These are phyloP conservation scores for Mycena rebaudengoi DNA, from an alignment of 768 basidiomycete species.

Conservation along the genomic window DNA sequence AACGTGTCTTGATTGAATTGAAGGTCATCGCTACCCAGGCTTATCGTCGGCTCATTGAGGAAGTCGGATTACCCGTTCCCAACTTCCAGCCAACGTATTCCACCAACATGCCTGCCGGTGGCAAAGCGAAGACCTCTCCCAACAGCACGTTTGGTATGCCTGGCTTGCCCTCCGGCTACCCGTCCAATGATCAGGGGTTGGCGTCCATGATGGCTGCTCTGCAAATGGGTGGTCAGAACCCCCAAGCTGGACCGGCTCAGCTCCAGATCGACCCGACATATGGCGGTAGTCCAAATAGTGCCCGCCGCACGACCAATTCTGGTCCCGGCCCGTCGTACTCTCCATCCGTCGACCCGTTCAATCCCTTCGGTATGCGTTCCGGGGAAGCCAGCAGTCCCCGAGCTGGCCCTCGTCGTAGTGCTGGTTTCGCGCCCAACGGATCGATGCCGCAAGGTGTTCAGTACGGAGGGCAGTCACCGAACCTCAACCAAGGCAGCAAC, in stretches of 20 bases:
- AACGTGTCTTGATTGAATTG: constrained; percentile 87
- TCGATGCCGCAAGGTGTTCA: constrained; percentile 51
- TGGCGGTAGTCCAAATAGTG: constrained; percentile 46
- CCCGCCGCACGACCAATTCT: constrained; percentile 46
- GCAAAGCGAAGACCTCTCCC: constrained; percentile 65
- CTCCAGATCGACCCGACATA: constrained; percentile 76
- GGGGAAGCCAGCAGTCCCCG: constrained; percentile 58
- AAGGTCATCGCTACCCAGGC: constrained; percentile 96
- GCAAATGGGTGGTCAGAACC: constrained; percentile 90
- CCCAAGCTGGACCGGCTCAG: constrained; percentile 79
- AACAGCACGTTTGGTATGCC: constrained; percentile 72
- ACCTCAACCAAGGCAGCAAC: constrained; percentile 61
- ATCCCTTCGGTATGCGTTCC: constrained; percentile 57
- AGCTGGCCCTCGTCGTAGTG: constrained; percentile 58
- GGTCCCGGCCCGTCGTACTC: constrained; percentile 46
- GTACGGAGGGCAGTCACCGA: constrained; percentile 71
- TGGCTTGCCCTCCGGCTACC: constrained; percentile 81
- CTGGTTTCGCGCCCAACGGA: constrained; percentile 57
- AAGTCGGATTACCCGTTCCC: constrained; percentile 91
- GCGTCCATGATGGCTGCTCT: constrained; percentile 94
- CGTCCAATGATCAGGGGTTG: constrained; percentile 83
- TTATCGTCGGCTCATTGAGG: constrained; percentile 92
- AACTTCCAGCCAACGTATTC: constrained; percentile 86
- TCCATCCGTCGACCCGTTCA: constrained; percentile 56
- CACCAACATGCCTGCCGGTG: constrained; percentile 65